phyloP scores from a whole-genome alignment of 2,329 filamentous ascomycete genomes.

The Cercospora janseana region DNA sequence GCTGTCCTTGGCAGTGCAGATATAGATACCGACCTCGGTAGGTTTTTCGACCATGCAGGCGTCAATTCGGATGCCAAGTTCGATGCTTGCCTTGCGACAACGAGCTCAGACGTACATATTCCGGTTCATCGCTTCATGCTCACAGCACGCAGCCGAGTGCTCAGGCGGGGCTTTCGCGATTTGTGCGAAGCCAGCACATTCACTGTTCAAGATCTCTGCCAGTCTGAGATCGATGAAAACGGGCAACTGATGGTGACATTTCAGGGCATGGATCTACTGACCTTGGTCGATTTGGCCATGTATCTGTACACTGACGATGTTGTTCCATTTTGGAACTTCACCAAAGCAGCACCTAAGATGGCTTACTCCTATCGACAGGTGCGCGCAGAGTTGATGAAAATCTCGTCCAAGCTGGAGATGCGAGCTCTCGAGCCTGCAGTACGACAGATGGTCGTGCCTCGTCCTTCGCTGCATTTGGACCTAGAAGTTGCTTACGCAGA shows the following conservation, averaged over 20 bases:
- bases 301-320: slow-evolving; percentile 78
- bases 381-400: slow-evolving; percentile 80
- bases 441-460: slow-evolving; percentile 67
- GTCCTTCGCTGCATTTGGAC: slow-evolving; percentile 65
- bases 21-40: slow-evolving; percentile 61
- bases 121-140: slow-evolving; percentile 83
- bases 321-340: slow-evolving; percentile 84
- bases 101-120: slow-evolving; percentile 66
- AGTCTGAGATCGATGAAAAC: slow-evolving; percentile 53
- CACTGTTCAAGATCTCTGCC: slow-evolving; percentile 60
- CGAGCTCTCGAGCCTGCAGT: slow-evolving; percentile 71
- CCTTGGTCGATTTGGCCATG: slow-evolving; percentile 73
- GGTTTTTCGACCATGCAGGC: slow-evolving; percentile 46
- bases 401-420: slow-evolving; percentile 71
- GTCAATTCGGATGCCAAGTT: slow-evolving; percentile 44
- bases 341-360: slow-evolving; percentile 61
- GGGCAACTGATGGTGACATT: slow-evolving; percentile 63
- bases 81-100: slow-evolving; percentile 52
- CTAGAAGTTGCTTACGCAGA: slow-evolving; percentile 69
- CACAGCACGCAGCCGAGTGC: slow-evolving; percentile 66
- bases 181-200: slow-evolving; percentile 56
- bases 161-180: slow-evolving; percentile 62
- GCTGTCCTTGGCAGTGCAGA: slow-evolving; percentile 63
- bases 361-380: slow-evolving; percentile 75
- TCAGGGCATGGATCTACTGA: slow-evolving; percentile 69